These are phyloP conservation scores for Pseudogymnoascus sp. DNA, from an alignment of 2,329 filamentous ascomycete species.

Conservation along the genomic window DNA sequence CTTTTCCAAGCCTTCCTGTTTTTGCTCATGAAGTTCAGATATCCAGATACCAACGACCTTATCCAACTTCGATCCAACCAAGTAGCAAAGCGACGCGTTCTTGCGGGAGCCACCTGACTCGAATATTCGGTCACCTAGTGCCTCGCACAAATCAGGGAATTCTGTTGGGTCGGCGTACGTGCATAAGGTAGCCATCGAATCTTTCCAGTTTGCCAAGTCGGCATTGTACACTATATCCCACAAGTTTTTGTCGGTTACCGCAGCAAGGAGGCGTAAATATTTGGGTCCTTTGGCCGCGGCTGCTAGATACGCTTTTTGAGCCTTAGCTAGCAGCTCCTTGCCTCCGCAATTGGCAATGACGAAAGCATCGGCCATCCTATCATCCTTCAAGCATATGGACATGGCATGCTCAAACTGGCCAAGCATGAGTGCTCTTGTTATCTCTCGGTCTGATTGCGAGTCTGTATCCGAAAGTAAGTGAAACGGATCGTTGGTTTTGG, in stretches of 20 bases:
- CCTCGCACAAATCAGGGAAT: conserved; percentile 91
- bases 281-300: conserved; percentile 74
- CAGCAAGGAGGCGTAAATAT: conserved; percentile 82
- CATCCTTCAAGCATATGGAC: conserved; percentile 78
- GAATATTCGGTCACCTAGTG: conserved; percentile 80
- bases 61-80: conserved; percentile 91
- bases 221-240: conserved; percentile 98
- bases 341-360: conserved; percentile 97
- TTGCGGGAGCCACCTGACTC: conserved; percentile 65
- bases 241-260: conserved; percentile 90
- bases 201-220: conserved; percentile 88
- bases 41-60: conserved; percentile 97
- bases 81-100: conserved; percentile 92
- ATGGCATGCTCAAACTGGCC: conserved; percentile 87
- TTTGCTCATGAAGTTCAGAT: conserved; percentile 75
- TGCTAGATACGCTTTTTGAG: conserved; percentile 77
- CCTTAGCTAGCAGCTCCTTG: conserved; percentile 87
- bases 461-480: conserved; percentile 80
- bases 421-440: conserved; percentile 81
- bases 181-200: conserved; percentile 90
- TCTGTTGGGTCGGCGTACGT: conserved; percentile 88
- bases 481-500: conserved; percentile 92
- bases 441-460: conserved; percentile 71
- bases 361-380: conserved; percentile 90
- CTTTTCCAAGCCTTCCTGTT: conserved; percentile 64